Evolutionary conservation across 2,329 filamentous ascomycete genomes (phyloP).

Genomic region (Calonectria leucothoes): DNA sequence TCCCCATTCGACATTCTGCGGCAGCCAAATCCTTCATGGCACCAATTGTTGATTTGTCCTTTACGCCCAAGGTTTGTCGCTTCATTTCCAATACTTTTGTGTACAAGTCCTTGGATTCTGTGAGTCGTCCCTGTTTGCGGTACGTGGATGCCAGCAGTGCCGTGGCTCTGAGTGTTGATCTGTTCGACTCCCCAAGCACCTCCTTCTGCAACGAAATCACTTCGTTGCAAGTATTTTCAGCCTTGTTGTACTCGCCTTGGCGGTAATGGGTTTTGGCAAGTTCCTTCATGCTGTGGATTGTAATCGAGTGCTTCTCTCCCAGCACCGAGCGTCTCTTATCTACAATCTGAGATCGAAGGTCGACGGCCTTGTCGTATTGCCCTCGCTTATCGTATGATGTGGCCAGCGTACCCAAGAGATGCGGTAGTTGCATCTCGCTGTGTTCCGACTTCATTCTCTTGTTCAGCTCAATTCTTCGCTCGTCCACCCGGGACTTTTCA

Average conservation of each 20-base stretch:
- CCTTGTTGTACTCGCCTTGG: neutral
- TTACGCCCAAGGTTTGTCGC: neutral
- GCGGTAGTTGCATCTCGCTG: neutral
- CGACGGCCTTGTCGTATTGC: neutral
- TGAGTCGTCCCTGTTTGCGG: neutral
- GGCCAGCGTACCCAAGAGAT: neutral
- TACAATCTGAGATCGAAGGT: neutral
- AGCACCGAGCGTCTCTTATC: neutral
- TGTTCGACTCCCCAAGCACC: neutral
- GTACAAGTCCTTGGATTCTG: neutral
- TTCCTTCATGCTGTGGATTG: neutral
- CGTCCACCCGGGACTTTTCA: neutral
- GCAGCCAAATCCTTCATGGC: neutral
- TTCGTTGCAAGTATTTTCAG: neutral
- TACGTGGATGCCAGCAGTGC: neutral
- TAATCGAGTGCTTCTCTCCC: neutral
- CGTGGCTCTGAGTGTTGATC: neutral
- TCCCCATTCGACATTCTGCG: neutral
- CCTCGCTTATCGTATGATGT: neutral
- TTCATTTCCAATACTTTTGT: neutral
- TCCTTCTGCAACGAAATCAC: neutral
- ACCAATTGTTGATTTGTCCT: neutral
- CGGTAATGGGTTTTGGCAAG: neutral
- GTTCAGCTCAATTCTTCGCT: neutral
- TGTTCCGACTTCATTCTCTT: neutral